A percentile compares a stretch with the other conserved stretches of the same genome.
phyloP scores from a whole-genome alignment of 805 yeast genomes.

The Metschnikowia vanudenii region DNA sequence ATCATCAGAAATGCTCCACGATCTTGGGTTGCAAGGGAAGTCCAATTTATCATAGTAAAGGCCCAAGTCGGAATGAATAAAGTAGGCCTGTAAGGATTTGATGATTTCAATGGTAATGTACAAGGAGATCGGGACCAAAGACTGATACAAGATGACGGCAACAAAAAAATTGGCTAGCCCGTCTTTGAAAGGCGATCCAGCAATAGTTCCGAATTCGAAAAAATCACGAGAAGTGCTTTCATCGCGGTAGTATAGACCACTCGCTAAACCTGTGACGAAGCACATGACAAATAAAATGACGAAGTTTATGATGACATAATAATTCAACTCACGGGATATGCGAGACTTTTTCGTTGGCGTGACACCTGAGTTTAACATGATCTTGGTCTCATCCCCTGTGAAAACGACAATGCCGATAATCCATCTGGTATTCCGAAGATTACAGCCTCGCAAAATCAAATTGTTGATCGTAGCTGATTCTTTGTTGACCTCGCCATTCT shows the following conservation, averaged over 20 bases:
- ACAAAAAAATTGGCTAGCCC: conserved; percentile 73
- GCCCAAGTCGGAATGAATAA: conserved; percentile 65
- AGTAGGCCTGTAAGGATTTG: conserved; percentile 72
- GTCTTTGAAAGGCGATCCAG: conserved; percentile 60
- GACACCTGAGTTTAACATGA: conserved; percentile 75
- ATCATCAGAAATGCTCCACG: conserved; percentile 84
- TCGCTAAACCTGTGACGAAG: conserved; percentile 66
- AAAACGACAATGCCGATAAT: conserved; percentile 72
- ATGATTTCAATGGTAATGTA: conserved; percentile 78
- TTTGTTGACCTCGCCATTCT: conserved; percentile 29
- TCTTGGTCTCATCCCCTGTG: conserved; percentile 78
- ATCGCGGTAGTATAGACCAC: conserved; percentile 61
- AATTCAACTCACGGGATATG: conserved; percentile 69
- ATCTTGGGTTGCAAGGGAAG: conserved; percentile 75
- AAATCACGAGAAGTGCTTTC: conserved; percentile 51
- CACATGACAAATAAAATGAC: conserved; percentile 61
- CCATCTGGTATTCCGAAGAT: conserved; percentile 81
- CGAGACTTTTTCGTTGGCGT: conserved; percentile 78
- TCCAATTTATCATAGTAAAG: conserved; percentile 70
- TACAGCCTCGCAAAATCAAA: conserved; percentile 69
- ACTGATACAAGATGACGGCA: conserved; percentile 68
- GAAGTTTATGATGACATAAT: conserved; percentile 68
- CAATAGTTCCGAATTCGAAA: conserved; percentile 70
- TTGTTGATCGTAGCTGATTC: conserved; percentile 73
- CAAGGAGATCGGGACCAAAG: conserved; percentile 76